Percentiles rank a stretch among this genome's conserved stretches.
phyloP scores from a whole-genome alignment of 2,329 filamentous ascomycete species.

The Diaporthe batatas region DNA sequence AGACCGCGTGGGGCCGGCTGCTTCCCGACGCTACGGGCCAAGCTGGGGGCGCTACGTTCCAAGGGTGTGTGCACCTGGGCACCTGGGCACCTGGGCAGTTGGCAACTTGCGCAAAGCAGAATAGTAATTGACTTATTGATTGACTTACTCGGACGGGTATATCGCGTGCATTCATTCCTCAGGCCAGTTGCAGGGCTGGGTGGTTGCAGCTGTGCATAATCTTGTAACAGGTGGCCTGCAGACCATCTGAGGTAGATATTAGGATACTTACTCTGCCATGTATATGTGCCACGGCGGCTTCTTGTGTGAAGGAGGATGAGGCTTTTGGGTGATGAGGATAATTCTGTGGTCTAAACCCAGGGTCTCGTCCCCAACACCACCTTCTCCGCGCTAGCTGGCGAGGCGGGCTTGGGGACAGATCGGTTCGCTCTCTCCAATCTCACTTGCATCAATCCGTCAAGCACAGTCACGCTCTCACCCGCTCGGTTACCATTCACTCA shows the following conservation, averaged over 20 bases:
- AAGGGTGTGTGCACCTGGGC: not conserved
- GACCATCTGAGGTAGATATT: not conserved
- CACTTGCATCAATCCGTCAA: constrained; percentile 8
- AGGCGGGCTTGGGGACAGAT: too few relatives aligned
- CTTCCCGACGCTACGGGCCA: constrained; percentile 28
- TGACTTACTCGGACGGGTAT: too few relatives aligned
- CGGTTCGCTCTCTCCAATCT: constrained; percentile 19
- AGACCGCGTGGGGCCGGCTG: constrained; percentile 25
- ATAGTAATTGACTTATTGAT: too few relatives aligned
- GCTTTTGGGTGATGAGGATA: not conserved
- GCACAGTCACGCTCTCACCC: not conserved
- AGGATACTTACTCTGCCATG: not conserved
- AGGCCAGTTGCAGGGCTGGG: too few relatives aligned
- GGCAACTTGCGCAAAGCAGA: not conserved
- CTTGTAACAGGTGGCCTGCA: not conserved
- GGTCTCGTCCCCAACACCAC: not conserved
- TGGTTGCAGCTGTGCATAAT: too few relatives aligned
- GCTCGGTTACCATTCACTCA: not conserved
- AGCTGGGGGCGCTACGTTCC: constrained; percentile 7
- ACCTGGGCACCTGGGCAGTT: not conserved
- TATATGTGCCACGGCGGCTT: not conserved
- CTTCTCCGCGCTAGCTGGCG: constrained; percentile 2
- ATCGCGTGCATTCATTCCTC: too few relatives aligned
- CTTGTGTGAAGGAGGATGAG: not conserved
- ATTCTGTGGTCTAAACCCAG: not conserved